Conservation (phyloP, 306 rosid genomes). For the Lablab purpureus region DNA sequence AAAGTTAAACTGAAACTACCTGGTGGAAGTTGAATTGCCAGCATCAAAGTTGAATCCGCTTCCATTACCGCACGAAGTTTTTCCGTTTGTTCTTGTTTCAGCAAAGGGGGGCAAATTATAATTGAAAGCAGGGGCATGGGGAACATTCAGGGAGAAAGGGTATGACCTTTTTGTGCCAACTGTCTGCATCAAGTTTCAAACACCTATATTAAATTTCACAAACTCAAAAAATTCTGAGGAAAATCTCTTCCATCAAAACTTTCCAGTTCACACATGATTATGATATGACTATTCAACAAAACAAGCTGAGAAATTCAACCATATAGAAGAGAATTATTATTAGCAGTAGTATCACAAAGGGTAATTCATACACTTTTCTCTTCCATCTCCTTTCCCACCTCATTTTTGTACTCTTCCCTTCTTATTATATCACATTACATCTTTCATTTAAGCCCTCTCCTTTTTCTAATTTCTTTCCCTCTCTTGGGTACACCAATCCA, state of each 20-base stretch:
- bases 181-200: slow-evolving; percentile 55
- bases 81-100: slow-evolving; percentile 57
- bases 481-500: background rate
- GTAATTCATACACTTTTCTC: background rate
- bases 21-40: slow-evolving; percentile 51
- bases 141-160: slow-evolving; percentile 64
- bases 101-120: slow-evolving; percentile 48
- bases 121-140: slow-evolving; percentile 53
- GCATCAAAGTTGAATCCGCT: slow-evolving; percentile 46
- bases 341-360: background rate
- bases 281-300: slow-evolving; percentile 14
- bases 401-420: background rate
- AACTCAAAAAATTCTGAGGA: background rate
- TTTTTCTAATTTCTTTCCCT: background rate
- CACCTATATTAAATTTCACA: background rate
- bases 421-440: background rate
- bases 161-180: slow-evolving; percentile 73
- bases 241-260: background rate
- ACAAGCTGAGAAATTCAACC: slow-evolving; percentile 1
- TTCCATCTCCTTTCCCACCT: slow-evolving; percentile 4
- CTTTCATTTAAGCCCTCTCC: background rate
- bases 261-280: background rate
- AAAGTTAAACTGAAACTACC: slow-evolving; percentile 53
- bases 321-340: background rate
- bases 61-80: slow-evolving; percentile 44